These are phyloP conservation scores for Raffaelea ambrosiae DNA, from an alignment of 2,329 filamentous ascomycete genomes.

Conservation along the genomic window DNA sequence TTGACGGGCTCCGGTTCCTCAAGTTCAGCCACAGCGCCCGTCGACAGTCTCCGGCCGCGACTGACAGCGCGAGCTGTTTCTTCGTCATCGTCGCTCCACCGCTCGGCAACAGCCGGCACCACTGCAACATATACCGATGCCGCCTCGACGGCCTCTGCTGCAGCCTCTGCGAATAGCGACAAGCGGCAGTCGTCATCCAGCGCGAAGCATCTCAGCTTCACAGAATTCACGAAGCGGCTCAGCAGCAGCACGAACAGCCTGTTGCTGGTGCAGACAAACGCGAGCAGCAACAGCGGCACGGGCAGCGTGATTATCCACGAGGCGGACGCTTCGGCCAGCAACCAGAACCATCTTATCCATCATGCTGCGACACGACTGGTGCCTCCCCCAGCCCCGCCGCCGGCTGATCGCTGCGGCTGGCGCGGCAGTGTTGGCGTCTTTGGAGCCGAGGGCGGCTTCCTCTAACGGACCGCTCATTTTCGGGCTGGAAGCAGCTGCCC, in stretches of 20 bases:
- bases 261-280: conserved; percentile 48
- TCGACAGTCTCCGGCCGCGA: conserved; percentile 12
- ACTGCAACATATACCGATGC: background rate
- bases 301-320: conserved; percentile 23
- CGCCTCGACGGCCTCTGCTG: conserved; percentile 1
- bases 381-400: conserved; percentile 21
- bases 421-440: conserved; percentile 48
- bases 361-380: background rate
- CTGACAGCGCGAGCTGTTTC: background rate
- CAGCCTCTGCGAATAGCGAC: conserved; percentile 14
- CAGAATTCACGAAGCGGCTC: conserved; percentile 51
- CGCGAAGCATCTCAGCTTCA: conserved; percentile 51
- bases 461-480: conserved; percentile 28
- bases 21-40: conserved; percentile 11
- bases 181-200: conserved; percentile 46
- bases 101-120: conserved; percentile 1
- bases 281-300: conserved; percentile 36
- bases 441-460: conserved; percentile 44
- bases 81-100: background rate
- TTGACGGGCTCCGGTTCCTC: no score
- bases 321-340: background rate
- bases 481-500: no score
- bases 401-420: conserved; percentile 45
- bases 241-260: conserved; percentile 54
- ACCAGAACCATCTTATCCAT: no score